These are phyloP conservation scores for Candida sphagnicola DNA, from an alignment of 805 yeast species.

Conservation along the genomic window DNA sequence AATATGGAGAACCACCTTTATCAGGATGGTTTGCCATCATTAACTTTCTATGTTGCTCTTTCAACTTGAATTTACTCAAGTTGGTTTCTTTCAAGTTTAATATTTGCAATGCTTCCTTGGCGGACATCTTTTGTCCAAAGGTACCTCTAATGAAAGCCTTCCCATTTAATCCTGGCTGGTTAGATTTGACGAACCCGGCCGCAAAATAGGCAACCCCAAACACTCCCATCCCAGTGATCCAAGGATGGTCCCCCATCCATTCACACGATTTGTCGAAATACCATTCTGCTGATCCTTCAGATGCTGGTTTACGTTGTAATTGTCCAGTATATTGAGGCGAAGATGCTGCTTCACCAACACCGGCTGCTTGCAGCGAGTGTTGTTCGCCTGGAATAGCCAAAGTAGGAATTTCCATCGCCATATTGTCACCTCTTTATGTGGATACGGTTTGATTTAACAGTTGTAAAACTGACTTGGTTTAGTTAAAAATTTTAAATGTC, in stretches of 20 bases:
- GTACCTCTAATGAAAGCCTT: constrained; percentile 80
- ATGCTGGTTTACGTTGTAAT: constrained; percentile 36
- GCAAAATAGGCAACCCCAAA: constrained; percentile 59
- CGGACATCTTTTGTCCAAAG: constrained; percentile 86
- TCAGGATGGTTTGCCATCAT: constrained; percentile 93
- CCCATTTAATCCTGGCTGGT: constrained; percentile 64
- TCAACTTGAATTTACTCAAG: constrained; percentile 58
- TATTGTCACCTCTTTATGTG: not conserved
- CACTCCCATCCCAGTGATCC: constrained; percentile 65
- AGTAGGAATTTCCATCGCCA: constrained; percentile 47
- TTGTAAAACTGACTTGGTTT: too few species aligned
- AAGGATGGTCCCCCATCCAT: constrained; percentile 73
- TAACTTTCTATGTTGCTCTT: constrained; percentile 76
- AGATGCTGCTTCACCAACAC: constrained; percentile 9
- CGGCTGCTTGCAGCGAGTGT: constrained; percentile 14
- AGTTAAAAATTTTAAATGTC: not conserved
- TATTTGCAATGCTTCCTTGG: constrained; percentile 84
- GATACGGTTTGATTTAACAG: not conserved
- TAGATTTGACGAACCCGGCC: constrained; percentile 64
- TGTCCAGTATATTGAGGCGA: constrained; percentile 32
- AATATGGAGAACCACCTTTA: constrained; percentile 84
- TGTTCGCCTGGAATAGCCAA: constrained; percentile 54
- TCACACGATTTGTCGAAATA: constrained; percentile 59
- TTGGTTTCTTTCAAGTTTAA: constrained; percentile 69
- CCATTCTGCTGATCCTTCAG: constrained; percentile 50